These are phyloP conservation scores for Phyllosticta citriasiana DNA, from an alignment of 2,329 filamentous ascomycete genomes.

Conservation along the genomic window DNA sequence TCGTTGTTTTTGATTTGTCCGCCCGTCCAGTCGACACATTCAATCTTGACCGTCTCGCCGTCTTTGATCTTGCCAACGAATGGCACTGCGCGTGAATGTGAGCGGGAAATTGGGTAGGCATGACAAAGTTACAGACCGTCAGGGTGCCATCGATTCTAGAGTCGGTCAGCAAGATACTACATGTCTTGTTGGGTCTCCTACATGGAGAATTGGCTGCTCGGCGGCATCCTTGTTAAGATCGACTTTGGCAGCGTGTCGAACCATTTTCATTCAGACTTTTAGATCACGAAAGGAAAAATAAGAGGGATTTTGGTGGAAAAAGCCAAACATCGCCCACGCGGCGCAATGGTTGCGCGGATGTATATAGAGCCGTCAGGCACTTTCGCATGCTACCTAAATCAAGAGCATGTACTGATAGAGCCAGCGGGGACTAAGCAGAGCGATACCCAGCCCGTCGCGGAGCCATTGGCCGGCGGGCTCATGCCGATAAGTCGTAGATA, in stretches of 20 bases:
- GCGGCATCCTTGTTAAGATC: constrained; percentile 61
- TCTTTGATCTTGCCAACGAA: constrained; percentile 63
- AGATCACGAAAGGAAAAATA: not conserved
- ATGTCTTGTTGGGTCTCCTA: constrained; percentile 33
- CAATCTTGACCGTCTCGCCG: constrained; percentile 83
- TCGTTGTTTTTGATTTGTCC: constrained; percentile 87
- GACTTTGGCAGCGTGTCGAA: constrained; percentile 64
- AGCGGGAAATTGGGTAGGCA: not conserved
- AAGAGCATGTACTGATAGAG: not conserved
- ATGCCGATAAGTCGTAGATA: not conserved
- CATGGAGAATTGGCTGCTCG: constrained; percentile 61
- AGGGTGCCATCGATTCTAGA: constrained; percentile 83
- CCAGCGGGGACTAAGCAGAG: not conserved
- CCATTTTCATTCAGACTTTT: constrained; percentile 19
- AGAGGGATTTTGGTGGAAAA: not conserved
- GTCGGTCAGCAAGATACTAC: constrained; percentile 1
- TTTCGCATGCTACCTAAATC: not conserved
- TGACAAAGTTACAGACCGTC: constrained; percentile 50
- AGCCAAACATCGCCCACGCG: not conserved
- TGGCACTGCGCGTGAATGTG: constrained; percentile 50
- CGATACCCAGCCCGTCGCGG: not conserved
- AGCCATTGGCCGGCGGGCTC: not conserved
- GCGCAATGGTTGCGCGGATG: not conserved
- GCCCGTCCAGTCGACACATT: constrained; percentile 67
- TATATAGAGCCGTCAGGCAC: not conserved